A percentile compares a stretch with the other conserved stretches of the same genome.
Conservation (phyloP, 306 rosid genomes). For the Lablab purpureus region DNA sequence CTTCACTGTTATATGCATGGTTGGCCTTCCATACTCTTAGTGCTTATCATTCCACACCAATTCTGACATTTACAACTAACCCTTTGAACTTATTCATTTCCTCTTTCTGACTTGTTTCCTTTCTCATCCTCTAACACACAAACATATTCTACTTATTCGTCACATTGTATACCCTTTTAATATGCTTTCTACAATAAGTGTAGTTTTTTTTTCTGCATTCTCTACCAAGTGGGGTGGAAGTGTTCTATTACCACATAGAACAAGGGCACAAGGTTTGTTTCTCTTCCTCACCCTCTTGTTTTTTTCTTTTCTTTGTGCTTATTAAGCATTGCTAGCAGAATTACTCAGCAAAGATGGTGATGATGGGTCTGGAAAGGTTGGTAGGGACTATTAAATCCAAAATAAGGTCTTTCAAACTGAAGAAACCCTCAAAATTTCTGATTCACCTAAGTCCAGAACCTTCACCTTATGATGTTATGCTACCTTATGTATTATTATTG, state of each 20-base stretch:
- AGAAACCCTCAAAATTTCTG: slow-evolving; percentile 81
- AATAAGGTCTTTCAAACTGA: slow-evolving; percentile 70
- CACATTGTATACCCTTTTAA: neutral
- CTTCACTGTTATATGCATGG: slow-evolving; percentile 39
- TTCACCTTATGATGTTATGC: slow-evolving; percentile 51
- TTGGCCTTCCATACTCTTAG: slow-evolving; percentile 28
- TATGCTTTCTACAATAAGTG: neutral
- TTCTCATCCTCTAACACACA: neutral
- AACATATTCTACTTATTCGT: neutral
- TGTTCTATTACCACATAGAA: slow-evolving; percentile 30
- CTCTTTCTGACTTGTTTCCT: slow-evolving; percentile 16
- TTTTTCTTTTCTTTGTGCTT: neutral
- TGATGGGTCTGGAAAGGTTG: slow-evolving; percentile 69
- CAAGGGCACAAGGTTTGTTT: slow-evolving; percentile 36
- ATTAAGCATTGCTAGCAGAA: slow-evolving; percentile 30
- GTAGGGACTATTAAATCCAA: slow-evolving; percentile 73
- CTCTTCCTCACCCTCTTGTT: neutral
- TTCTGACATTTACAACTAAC: slow-evolving; percentile 32
- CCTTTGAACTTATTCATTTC: slow-evolving; percentile 40
- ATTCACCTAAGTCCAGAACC: slow-evolving; percentile 74
- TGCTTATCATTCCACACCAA: slow-evolving; percentile 24
- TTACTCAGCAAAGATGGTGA: slow-evolving; percentile 39
- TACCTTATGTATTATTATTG: neutral
- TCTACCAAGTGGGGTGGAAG: neutral
- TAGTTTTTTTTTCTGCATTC: neutral